Conservation (phyloP, 305 asterid species). For the Solanum aculeatissimum region DNA sequence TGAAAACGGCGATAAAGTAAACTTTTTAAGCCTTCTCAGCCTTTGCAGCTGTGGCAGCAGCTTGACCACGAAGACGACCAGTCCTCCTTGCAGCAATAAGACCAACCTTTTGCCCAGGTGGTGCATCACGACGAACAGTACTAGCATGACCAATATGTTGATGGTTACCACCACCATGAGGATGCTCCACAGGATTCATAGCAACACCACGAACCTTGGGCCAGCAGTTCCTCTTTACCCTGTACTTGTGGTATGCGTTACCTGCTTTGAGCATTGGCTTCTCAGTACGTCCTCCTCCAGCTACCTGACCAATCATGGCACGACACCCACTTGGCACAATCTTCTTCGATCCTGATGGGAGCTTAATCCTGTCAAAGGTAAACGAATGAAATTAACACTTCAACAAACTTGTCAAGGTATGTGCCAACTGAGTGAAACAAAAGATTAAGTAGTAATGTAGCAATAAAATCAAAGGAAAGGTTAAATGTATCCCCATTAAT, state of each 20-base stretch:
- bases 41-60: slow-evolving; percentile 70
- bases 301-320: slow-evolving; percentile 88
- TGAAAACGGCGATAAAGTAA: not conserved
- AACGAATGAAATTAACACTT: not conserved
- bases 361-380: slow-evolving; percentile 39
- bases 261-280: slow-evolving; percentile 47
- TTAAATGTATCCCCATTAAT: not conserved
- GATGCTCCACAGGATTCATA: slow-evolving; percentile 99
- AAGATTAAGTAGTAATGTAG: not conserved
- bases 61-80: slow-evolving; percentile 93
- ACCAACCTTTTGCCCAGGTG: slow-evolving; percentile 98
- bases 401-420: not conserved
- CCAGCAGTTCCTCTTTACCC: slow-evolving; percentile 39
- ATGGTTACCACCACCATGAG: slow-evolving; percentile 99
- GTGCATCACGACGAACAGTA: slow-evolving; percentile 89
- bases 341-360: slow-evolving; percentile 83
- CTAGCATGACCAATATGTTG: slow-evolving; percentile 94
- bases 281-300: slow-evolving; percentile 91
- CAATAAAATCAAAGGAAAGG: not conserved
- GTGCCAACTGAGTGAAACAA: not conserved
- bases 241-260: slow-evolving; percentile 41
- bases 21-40: slow-evolving; percentile 11
- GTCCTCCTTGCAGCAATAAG: slow-evolving; percentile 93
- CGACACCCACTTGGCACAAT: slow-evolving; percentile 75
- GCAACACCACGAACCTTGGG: slow-evolving; percentile 62